phyloP scores from a whole-genome alignment of 164 flowering plant genomes.

The Cinnamomum chago region DNA sequence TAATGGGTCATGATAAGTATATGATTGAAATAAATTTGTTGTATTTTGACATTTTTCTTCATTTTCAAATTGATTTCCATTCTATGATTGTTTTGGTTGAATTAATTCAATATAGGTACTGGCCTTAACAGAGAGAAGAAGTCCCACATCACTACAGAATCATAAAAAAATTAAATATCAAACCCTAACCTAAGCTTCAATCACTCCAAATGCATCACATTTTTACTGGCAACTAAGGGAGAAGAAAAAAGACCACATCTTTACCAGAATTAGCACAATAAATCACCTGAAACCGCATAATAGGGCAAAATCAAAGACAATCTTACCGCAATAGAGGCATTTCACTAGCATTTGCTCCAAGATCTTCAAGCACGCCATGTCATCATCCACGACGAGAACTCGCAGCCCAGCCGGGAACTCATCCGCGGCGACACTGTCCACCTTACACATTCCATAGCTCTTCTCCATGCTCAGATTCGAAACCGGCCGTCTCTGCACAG shows the following conservation, averaged over 20 bases:
- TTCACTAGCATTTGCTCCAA: conserved; percentile 71
- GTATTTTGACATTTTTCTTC: too few species aligned
- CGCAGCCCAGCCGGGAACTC: conserved; percentile 74
- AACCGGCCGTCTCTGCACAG: conserved; percentile 31
- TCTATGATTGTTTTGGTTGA: too few species aligned
- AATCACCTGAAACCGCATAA: not conserved
- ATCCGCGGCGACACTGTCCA: conserved; percentile 26
- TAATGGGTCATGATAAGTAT: too few species aligned
- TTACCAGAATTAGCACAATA: not conserved
- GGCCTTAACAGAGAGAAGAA: not conserved
- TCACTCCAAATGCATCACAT: not conserved
- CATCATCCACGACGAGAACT: conserved; percentile 85
- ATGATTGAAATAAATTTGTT: too few species aligned
- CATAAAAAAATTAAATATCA: too few species aligned
- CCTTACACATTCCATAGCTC: conserved; percentile 24
- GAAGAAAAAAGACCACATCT: too few species aligned
- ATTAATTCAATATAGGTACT: too few species aligned
- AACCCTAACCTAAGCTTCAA: not conserved
- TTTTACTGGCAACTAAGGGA: not conserved
- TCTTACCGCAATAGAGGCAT: conserved; percentile 45
- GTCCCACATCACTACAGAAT: too few species aligned
- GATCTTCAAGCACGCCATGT: conserved; percentile 47
- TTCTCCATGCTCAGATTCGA: conserved; percentile 23
- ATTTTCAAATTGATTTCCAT: too few species aligned
- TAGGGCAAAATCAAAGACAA: not conserved